Percentiles rank a stretch among this genome's conserved stretches.
phyloP scores from a whole-genome alignment of 2,329 filamentous ascomycete genomes.

The Zelopaecilomyces penicillatus region DNA sequence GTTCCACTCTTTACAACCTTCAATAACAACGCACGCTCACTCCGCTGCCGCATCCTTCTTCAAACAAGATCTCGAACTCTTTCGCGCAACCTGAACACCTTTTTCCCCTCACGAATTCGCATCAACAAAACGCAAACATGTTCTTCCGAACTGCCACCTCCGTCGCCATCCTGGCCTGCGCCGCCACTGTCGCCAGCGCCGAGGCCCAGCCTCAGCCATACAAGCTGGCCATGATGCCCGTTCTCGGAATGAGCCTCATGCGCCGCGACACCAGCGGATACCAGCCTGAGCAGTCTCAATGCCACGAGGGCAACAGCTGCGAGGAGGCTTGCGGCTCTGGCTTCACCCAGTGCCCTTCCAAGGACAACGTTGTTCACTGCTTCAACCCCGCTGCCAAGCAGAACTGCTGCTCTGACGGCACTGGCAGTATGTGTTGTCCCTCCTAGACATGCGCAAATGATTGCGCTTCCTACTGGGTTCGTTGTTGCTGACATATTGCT shows the following conservation, averaged over 20 bases:
- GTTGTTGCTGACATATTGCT: background rate
- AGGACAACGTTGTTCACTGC: slow-evolving; percentile 46
- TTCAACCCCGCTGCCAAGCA: slow-evolving; percentile 44
- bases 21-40: slow-evolving; percentile 1
- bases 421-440: slow-evolving; percentile 42
- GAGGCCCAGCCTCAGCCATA: slow-evolving; percentile 23
- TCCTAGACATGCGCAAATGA: background rate
- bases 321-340: slow-evolving; percentile 45
- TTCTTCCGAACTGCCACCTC: slow-evolving; percentile 25
- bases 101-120: slow-evolving; percentile 1
- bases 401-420: slow-evolving; percentile 48
- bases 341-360: slow-evolving; percentile 41
- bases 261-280: slow-evolving; percentile 40
- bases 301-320: slow-evolving; percentile 43
- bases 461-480: background rate
- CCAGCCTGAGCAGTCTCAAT: slow-evolving; percentile 39
- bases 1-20: slow-evolving; percentile 16
- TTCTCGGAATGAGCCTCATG: slow-evolving; percentile 32
- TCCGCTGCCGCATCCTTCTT: background rate
- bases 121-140: slow-evolving; percentile 21
- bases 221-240: slow-evolving; percentile 28
- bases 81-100: slow-evolving; percentile 4
- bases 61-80: slow-evolving; percentile 4
- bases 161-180: slow-evolving; percentile 27
- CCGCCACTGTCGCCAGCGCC: slow-evolving; percentile 20